Evolutionary conservation across 2,329 filamentous ascomycete species (phyloP), one percentile per base, ranked within the genome.

Genomic region (Clonostachys sp.): DNA sequence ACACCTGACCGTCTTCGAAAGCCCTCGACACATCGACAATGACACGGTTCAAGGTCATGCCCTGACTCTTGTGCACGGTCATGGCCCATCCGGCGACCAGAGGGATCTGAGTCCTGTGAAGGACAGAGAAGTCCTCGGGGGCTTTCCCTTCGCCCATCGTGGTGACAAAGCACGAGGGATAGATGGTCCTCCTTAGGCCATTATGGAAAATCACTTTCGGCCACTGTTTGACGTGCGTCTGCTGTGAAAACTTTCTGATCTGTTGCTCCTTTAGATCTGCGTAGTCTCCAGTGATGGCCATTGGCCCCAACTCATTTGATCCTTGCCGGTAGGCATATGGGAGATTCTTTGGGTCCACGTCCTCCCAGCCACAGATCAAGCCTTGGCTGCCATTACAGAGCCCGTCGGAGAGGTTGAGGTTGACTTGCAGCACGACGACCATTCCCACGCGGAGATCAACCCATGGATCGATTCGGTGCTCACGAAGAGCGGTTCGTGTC

Each of bases 11-110:
- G 30, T 72, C 65, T 48, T 78, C 77, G 53, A 84, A 86, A 0
- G 70, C 70, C 6, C 61, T 58, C 1, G 59, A 57, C 6, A 86
- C 57, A 55, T 85, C 63, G 2, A 86, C 78, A 3, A 75, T 68
- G 3, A 81, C 80, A 5, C 71, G 70, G 17, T 84, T 74, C 5
- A 87, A 63, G 2, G 81, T 84, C 69, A 84, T 77, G 4, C 81
- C 80, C 62, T 86, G 79, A 5, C 72, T 72, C 58, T 83, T 84
- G 58, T 86, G 83, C 3, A 84, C 75, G 0, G 75, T 85, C 55
- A 84, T 73, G 0, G 83, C 83, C 77, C 81, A 86, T 0, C 75
- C 83, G 0, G 80, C 67, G 2, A 72, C 62, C 0, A 86, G 66
- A 0, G 83, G 83, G 6, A 86, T 71, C 55, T 86, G 82, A 1